Percentiles rank a stretch among this genome's conserved stretches.
Conservation (phyloP, 2,329 filamentous ascomycete genomes). For the Alternaria consortialis region DNA sequence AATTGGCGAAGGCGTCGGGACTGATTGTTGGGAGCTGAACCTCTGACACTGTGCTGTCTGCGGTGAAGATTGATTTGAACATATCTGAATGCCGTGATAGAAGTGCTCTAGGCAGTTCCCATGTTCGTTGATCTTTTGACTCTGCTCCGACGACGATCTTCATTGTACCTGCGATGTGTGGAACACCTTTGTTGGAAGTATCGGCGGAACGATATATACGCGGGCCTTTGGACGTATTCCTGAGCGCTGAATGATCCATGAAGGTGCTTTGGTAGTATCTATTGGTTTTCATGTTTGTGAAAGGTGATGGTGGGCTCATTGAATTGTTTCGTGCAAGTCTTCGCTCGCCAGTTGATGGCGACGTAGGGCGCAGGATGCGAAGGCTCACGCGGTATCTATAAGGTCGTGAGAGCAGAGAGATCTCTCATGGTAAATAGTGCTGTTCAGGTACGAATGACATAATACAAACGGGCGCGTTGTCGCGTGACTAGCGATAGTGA, state of each 20-base stretch:
- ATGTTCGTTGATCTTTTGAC: slow-evolving; percentile 11
- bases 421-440: not conserved
- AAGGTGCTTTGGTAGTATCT: not conserved
- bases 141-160: slow-evolving; percentile 16
- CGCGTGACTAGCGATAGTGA: slow-evolving; percentile 8
- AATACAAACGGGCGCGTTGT: slow-evolving; percentile 8
- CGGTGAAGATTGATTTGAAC: slow-evolving; percentile 9
- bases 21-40: slow-evolving; percentile 1
- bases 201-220: slow-evolving; percentile 1
- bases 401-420: not conserved
- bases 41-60: not conserved
- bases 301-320: slow-evolving; percentile 9
- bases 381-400: not conserved
- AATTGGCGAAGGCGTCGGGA: slow-evolving; percentile 24
- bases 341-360: not conserved
- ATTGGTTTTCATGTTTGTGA: not conserved
- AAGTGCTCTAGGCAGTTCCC: slow-evolving; percentile 14
- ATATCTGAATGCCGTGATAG: slow-evolving; percentile 17
- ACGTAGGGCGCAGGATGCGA: not conserved
- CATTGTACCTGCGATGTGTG: slow-evolving; percentile 6
- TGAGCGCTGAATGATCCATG: not conserved
- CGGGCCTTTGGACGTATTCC: not conserved
- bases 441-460: not conserved
- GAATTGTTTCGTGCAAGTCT: not conserved
- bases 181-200: not conserved